Evolutionary conservation across 2,329 filamentous ascomycete species (phyloP).

Genomic region (Claviceps sp.): DNA sequence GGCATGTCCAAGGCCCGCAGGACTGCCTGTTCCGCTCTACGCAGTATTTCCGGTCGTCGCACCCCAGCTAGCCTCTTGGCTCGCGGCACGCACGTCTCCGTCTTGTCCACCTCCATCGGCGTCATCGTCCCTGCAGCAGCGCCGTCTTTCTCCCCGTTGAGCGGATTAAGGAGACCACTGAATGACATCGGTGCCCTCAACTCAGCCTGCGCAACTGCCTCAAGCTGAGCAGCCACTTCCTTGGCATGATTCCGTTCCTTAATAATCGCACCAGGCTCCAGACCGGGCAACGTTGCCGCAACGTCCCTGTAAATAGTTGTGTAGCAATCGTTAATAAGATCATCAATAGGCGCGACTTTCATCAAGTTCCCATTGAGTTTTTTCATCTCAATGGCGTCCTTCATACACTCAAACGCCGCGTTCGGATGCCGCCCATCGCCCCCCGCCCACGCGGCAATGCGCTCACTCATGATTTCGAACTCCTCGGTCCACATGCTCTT

Average conservation of each 20-base stretch:
- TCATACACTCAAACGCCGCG: slow-evolving; percentile 38
- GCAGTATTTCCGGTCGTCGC: slow-evolving; percentile 42
- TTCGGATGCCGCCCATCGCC: slow-evolving; percentile 21
- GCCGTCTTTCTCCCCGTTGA: slow-evolving; percentile 24
- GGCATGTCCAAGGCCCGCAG: slow-evolving; percentile 35
- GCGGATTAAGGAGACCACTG: slow-evolving; percentile 28
- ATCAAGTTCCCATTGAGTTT: slow-evolving; percentile 76
- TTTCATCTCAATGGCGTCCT: slow-evolving; percentile 45
- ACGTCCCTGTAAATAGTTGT: slow-evolving; percentile 60
- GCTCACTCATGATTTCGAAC: slow-evolving; percentile 42
- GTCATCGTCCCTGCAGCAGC: slow-evolving; percentile 18
- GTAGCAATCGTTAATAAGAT: slow-evolving; percentile 86
- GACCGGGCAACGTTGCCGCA: slow-evolving; percentile 42
- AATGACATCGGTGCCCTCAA: slow-evolving; percentile 23
- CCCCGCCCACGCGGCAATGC: slow-evolving; percentile 41
- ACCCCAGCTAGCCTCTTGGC: slow-evolving; percentile 29
- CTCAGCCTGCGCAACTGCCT: slow-evolving; percentile 15
- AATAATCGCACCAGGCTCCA: slow-evolving; percentile 32
- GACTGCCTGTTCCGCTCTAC: slow-evolving; percentile 47
- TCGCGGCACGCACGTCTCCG: slow-evolving; percentile 23
- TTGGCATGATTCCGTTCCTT: slow-evolving; percentile 31
- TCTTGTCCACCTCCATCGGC: slow-evolving; percentile 26
- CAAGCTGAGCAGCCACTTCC: slow-evolving; percentile 25
- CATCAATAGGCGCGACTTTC: slow-evolving; percentile 76
- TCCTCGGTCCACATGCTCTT: slow-evolving; percentile 40